phyloP scores from a whole-genome alignment of 495 filamentous ascomycete genomes.

The Bombardia bombarda region DNA sequence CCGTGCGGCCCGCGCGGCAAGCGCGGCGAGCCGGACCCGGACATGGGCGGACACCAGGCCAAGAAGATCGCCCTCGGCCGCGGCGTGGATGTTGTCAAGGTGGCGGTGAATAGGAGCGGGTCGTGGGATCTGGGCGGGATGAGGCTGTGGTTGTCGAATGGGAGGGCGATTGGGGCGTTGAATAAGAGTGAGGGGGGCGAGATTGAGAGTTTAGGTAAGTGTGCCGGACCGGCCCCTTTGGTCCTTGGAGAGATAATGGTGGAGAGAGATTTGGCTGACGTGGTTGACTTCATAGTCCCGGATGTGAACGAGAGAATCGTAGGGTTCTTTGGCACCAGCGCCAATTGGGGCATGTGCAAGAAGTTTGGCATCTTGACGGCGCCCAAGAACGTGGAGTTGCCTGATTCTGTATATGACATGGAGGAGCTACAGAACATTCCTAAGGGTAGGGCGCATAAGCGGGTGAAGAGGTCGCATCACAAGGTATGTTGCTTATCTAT shows the following conservation, averaged over 20 bases:
- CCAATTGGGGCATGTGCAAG: conserved; percentile 10
- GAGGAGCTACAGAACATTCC: conserved; percentile 25
- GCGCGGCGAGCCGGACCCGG: not conserved
- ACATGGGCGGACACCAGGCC: conserved; percentile 26
- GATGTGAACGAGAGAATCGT: conserved; percentile 26
- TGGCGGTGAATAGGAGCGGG: conserved; percentile 17
- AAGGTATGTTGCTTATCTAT: too few species aligned
- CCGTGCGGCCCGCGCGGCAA: conserved; percentile 25
- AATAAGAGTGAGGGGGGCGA: too few species aligned
- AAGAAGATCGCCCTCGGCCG: conserved; percentile 20
- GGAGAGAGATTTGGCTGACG: too few species aligned
- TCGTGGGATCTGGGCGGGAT: conserved; percentile 25
- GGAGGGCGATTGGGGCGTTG: conserved; percentile 23
- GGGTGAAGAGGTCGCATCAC: too few species aligned
- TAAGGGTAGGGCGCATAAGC: not conserved
- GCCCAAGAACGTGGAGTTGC: conserved; percentile 25
- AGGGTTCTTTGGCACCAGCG: conserved; percentile 34
- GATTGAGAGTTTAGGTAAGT: too few species aligned
- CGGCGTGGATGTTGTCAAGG: conserved; percentile 21
- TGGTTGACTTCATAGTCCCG: too few species aligned
- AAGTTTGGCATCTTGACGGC: conserved; percentile 38
- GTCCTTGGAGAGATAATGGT: too few species aligned
- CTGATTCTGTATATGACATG: conserved; percentile 27
- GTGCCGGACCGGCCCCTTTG: too few species aligned
- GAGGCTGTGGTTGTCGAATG: conserved; percentile 28